Conservation (phyloP, 2,329 filamentous ascomycete species). For the Emydomyces testavorans region DNA sequence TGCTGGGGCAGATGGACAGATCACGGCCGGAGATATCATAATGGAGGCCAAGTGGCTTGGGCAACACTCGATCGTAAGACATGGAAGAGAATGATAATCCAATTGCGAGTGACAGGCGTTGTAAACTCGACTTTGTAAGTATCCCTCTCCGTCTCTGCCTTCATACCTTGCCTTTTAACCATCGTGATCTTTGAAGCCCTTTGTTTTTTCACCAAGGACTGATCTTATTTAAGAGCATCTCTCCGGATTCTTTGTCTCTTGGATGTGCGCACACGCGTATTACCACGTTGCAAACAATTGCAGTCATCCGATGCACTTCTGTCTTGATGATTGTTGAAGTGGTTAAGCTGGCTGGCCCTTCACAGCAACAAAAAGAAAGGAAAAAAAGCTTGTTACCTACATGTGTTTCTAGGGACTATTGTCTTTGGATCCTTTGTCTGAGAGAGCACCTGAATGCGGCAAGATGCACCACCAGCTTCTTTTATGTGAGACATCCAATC, state of each 20-base stretch:
- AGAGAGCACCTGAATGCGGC: conserved; percentile 22
- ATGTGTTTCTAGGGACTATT: conserved; percentile 16
- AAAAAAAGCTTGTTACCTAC: conserved; percentile 9
- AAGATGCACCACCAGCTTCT: conserved; percentile 18
- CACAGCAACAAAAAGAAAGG: conserved; percentile 2
- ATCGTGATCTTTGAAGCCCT: conserved; percentile 6
- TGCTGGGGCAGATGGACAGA: conserved; percentile 26
- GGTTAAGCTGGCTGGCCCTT: neutral
- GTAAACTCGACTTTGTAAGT: neutral
- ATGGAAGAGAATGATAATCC: conserved; percentile 21
- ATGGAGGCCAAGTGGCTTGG: conserved; percentile 33
- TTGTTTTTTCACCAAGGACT: conserved; percentile 2
- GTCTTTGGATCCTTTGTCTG: conserved; percentile 28
- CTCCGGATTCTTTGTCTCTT: conserved; percentile 16
- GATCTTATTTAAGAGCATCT: conserved; percentile 8
- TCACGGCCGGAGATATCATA: conserved; percentile 29
- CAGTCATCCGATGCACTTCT: conserved; percentile 14
- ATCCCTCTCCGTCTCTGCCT: neutral
- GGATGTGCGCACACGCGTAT: conserved; percentile 6
- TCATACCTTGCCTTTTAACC: conserved; percentile 3
- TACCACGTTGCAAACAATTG: conserved; percentile 18
- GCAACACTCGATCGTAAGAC: conserved; percentile 41
- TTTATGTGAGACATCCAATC: conserved; percentile 20
- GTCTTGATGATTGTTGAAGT: neutral
- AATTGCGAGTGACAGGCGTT: neutral